These are phyloP conservation scores for Metahyphopichia silvanorum DNA, from an alignment of 805 yeast genomes.

Conservation along the genomic window DNA sequence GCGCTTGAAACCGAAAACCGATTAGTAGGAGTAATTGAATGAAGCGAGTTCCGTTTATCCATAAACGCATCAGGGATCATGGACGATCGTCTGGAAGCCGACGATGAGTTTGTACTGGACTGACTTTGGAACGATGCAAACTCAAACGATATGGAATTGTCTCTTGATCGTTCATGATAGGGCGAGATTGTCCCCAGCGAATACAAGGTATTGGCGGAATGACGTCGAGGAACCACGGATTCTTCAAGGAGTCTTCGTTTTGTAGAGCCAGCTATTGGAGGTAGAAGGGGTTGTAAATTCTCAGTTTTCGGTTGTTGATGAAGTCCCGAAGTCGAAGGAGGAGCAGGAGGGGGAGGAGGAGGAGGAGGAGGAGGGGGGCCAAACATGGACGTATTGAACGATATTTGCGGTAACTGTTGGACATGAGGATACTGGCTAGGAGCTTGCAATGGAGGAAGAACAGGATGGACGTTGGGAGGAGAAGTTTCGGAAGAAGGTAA, in stretches of 20 bases:
- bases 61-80: slow-evolving; percentile 42
- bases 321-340: no score
- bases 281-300: slow-evolving; percentile 14
- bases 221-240: slow-evolving; percentile 19
- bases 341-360: slow-evolving; percentile 2
- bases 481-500: background rate
- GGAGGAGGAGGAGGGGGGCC: slow-evolving; percentile 8
- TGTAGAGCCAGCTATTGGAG: slow-evolving; percentile 13
- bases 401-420: slow-evolving; percentile 24
- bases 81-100: slow-evolving; percentile 38
- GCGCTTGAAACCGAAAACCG: slow-evolving; percentile 20
- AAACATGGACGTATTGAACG: slow-evolving; percentile 43
- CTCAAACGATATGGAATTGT: slow-evolving; percentile 38
- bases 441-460: background rate
- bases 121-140: slow-evolving; percentile 7
- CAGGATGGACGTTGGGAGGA: background rate
- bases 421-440: slow-evolving; percentile 2
- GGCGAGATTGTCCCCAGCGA: slow-evolving; percentile 27
- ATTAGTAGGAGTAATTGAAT: slow-evolving; percentile 22
- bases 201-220: slow-evolving; percentile 21
- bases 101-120: slow-evolving; percentile 23
- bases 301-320: no score
- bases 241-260: slow-evolving; percentile 29
- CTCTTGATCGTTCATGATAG: slow-evolving; percentile 34
- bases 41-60: slow-evolving; percentile 30